Evolutionary conservation across 768 basidiomycete species (phyloP), one percentile per base, ranked within the genome.

Genomic region (Hericium erinaceus): DNA sequence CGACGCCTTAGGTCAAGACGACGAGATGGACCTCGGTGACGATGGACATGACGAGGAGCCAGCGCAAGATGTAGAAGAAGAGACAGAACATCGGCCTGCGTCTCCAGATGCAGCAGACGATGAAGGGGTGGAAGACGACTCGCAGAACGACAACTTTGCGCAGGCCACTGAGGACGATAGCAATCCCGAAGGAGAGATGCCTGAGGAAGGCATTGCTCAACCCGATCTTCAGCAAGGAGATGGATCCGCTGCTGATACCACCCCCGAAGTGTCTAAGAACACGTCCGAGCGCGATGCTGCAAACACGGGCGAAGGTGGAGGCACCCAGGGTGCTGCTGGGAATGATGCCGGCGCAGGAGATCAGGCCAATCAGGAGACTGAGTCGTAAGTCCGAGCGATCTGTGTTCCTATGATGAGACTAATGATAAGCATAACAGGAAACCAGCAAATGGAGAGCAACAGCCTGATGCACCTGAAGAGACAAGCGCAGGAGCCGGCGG

Each of bases 121-220:
- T 11, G 33, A 33, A 13, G 37, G 39, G 26, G 33, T 50, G 20
- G 56, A 37, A 2, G 54, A 41, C 52, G 52, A 38, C 12, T 24
- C 50, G 20, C 46, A 61, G 38, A 49, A 18, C 10, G 56, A 63
- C 26, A 46, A 44, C 33, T 50, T 49, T 20, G 60, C 56, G 51
- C 52, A 53, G 16, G 70, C 72, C 20, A 69, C 70, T 11, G 70
- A 70, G 20, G 79, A 82, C 61, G 63, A 78, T 33, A 68, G 72
- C 39, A n/a, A 49, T 40, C 46, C 39, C 22, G 63, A 70, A 28
- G 79, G 77, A 26, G 75, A 77, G 49, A 77, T 72, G 15, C 69
- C 65, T 8, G 64, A 66, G 15, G 57, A 63, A 15, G 67, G 69
- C 12, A 57, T 67, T 24, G 73, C 72, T 40, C 68, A 66, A 56